Conservation (phyloP, 1,284 basidiomycete genomes). For the Thecaphora thlaspeos region DNA sequence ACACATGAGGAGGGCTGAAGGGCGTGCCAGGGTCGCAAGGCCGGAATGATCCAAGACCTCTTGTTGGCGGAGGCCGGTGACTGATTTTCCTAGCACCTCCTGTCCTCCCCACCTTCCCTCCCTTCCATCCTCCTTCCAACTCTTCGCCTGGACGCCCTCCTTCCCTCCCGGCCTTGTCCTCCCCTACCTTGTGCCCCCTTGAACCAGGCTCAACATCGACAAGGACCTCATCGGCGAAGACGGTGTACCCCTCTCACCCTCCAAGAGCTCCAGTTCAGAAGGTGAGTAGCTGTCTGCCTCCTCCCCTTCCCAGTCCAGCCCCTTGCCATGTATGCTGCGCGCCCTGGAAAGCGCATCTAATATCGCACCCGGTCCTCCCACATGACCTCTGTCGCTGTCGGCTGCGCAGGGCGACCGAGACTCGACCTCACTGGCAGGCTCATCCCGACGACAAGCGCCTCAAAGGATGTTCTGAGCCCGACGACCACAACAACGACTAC, state of each 20-base stretch:
- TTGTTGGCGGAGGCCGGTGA: too few species aligned
- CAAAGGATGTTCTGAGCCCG: background rate
- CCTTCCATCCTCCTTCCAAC: too few species aligned
- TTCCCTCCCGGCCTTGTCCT: background rate
- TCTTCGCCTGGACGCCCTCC: too few species aligned
- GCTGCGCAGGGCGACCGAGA: slow-evolving; percentile 5
- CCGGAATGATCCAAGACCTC: too few species aligned
- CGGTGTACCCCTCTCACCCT: slow-evolving; percentile 7
- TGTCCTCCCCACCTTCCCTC: too few species aligned
- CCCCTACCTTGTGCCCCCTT: background rate
- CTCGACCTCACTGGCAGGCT: slow-evolving; percentile 33
- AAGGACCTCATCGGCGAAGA: slow-evolving; percentile 1
- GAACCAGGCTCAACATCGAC: slow-evolving; percentile 16
- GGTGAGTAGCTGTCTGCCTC: background rate
- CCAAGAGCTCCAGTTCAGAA: slow-evolving; percentile 7
- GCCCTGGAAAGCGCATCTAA: too few species aligned
- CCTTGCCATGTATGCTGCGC: too few species aligned
- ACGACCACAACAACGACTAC: background rate
- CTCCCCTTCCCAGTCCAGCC: background rate
- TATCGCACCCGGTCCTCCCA: background rate
- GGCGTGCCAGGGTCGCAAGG: too few species aligned
- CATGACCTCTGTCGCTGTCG: background rate
- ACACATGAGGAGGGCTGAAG: too few species aligned
- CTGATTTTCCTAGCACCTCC: too few species aligned
- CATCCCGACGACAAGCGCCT: slow-evolving; percentile 4